Base-by-base conservation (phyloP, 2,329 filamentous ascomycete species). In the Dothistroma pini region DNA sequence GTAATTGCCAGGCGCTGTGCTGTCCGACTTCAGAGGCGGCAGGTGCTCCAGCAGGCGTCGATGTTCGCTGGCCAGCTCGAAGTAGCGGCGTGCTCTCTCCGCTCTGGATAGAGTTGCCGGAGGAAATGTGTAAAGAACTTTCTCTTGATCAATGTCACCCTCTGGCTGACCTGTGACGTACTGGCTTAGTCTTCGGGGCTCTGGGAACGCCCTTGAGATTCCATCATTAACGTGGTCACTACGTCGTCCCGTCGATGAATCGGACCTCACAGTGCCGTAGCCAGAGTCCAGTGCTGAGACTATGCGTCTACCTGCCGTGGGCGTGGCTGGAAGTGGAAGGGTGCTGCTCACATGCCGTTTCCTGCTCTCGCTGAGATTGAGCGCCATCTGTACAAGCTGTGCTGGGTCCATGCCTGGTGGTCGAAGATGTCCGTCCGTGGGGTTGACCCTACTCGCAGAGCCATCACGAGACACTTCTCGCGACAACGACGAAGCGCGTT, bases 341-440 rank as follows among this genome's bases (percentile, higher is more conserved):
- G 86, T 75, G 79, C 83, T 75, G 80, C 84, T 74, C 78, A 85
- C 63, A 80, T 89, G 76, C 82, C 82, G 71, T 44, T 86, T 85
- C 66, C 86, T 85, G 70, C 88, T 90, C 75, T 97, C 91, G 78
- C 90, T 96, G 54, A 97, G 77, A 66, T 89, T 95, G 68, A 97
- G 77, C 1, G 93, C 93, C 84, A 97, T 90, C 70, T 92, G 92
- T 48, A 97, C 91, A 65, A 97, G 96, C 75, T 96, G 90, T 4
- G 89, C 86, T 8, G 93, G 89, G 70, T 97, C 93, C 62, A 89
- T 82, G 69, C 91, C 86, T 21, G 89, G 57, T 12, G 65, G 50
- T 16, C 58, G 53, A 25, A 54, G 22, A 14, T 22, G 57, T 22
- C 32, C 41, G 21, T 50, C 58, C 22, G 60, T 50, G 12, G 50